Evolutionary conservation across 768 basidiomycete species (phyloP).

Genomic region (Leccinellum luteum): DNA sequence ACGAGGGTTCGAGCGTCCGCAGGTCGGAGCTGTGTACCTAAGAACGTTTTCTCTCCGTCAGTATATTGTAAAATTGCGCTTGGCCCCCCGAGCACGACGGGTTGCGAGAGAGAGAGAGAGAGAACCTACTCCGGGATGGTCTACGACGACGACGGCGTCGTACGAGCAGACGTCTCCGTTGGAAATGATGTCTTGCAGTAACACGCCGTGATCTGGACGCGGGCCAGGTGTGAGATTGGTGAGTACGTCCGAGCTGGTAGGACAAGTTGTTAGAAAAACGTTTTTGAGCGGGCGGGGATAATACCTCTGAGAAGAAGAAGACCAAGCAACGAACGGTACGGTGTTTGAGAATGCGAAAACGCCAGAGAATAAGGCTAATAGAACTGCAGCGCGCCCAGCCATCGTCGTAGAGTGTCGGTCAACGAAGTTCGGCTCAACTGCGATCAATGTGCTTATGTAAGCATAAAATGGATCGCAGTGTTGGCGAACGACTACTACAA

Average conservation of each 20-base stretch:
- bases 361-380: slow-evolving; percentile 39
- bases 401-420: slow-evolving; percentile 29
- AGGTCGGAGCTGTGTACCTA: slow-evolving; percentile 66
- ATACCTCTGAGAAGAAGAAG: slow-evolving; percentile 68
- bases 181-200: slow-evolving; percentile 45
- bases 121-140: slow-evolving; percentile 67
- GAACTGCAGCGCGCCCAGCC: slow-evolving; percentile 40
- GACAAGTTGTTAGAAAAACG: neutral
- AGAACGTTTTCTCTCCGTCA: too few species aligned
- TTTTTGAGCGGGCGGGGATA: neutral
- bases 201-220: slow-evolving; percentile 29
- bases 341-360: slow-evolving; percentile 62
- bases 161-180: slow-evolving; percentile 54
- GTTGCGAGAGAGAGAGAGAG: neutral
- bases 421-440: neutral
- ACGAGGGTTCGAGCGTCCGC: slow-evolving; percentile 52
- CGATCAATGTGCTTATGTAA: slow-evolving; percentile 16
- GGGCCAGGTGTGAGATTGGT: slow-evolving; percentile 37
- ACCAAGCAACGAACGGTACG: slow-evolving; percentile 68
- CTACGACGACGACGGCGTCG: slow-evolving; percentile 64
- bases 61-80: neutral
- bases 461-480: neutral
- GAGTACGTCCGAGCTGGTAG: slow-evolving; percentile 55
- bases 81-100: neutral
- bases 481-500: neutral